Percentiles rank a stretch among this genome's conserved stretches.
phyloP scores from a whole-genome alignment of 176 grass and related monocot species.

The Otatea glauca region DNA sequence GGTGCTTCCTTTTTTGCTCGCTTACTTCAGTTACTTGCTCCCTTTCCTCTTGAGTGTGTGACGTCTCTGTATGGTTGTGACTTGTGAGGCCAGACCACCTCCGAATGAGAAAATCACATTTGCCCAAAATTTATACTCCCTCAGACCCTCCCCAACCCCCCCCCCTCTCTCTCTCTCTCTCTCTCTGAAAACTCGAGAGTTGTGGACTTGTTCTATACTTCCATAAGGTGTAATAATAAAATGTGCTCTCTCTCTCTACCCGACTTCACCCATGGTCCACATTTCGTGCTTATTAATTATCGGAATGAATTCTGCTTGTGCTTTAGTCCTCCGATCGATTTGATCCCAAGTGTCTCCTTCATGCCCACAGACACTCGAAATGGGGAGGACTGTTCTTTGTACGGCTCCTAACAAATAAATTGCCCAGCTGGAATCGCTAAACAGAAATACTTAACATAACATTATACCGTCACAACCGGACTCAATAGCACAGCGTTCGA shows the following conservation, averaged over 20 bases:
- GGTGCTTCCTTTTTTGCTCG: constrained; percentile 23
- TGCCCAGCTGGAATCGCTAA: neutral
- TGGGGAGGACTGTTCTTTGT: constrained; percentile 23
- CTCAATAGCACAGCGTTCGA: too few relatives aligned
- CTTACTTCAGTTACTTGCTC: neutral
- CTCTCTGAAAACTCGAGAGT: constrained; percentile 26
- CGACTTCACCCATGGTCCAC: constrained; percentile 35
- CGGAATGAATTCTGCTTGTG: neutral
- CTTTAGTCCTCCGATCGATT: neutral
- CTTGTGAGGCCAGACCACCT: constrained; percentile 52
- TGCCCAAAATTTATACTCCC: constrained; percentile 72
- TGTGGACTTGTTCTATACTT: neutral
- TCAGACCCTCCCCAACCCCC: too few relatives aligned
- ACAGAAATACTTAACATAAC: too few relatives aligned
- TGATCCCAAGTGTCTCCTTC: constrained; percentile 63
- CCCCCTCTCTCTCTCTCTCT: constrained; percentile 24
- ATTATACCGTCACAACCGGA: too few relatives aligned
- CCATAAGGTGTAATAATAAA: constrained; percentile 6
- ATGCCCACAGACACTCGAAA: constrained; percentile 45
- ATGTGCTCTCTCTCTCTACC: neutral
- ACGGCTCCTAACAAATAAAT: constrained; percentile 32
- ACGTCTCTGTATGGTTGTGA: constrained; percentile 45
- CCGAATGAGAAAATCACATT: constrained; percentile 57
- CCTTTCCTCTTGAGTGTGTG: neutral
- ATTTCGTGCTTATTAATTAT: constrained; percentile 22